Evolutionary conservation across 1,284 basidiomycete species (phyloP).

Genomic region (Mycosarcoma mackinlayi): DNA sequence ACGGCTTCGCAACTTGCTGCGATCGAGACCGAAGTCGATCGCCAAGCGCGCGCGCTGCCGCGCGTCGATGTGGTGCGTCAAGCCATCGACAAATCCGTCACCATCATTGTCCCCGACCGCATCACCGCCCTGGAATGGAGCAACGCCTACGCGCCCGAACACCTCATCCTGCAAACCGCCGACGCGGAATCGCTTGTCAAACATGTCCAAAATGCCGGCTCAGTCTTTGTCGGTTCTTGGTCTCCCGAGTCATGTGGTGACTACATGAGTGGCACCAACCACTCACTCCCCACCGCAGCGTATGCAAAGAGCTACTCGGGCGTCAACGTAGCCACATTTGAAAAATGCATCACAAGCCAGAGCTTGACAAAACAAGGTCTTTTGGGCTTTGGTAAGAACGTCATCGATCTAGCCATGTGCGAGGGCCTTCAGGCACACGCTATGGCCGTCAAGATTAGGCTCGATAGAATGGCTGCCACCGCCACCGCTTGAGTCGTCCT

Average conservation of each 20-base stretch:
- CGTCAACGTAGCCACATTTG: conserved; percentile 96
- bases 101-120: conserved; percentile 78
- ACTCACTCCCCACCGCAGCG: conserved; percentile 78
- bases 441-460: conserved; percentile 69
- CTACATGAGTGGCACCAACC: conserved; percentile 98
- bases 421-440: conserved; percentile 96
- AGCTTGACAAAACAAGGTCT: conserved; percentile 86
- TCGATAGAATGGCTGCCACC: conserved; percentile 41
- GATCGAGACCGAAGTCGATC: conserved; percentile 87
- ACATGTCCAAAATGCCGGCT: conserved; percentile 74
- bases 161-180: conserved; percentile 71
- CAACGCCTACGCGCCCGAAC: conserved; percentile 88
- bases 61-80: conserved; percentile 90
- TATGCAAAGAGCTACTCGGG: conserved; percentile 98
- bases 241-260: conserved; percentile 92
- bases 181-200: conserved; percentile 57
- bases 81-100: conserved; percentile 90
- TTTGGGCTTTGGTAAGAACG: conserved; percentile 83
- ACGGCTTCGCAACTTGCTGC: conserved; percentile 75
- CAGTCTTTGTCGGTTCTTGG: conserved; percentile 85
- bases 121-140: conserved; percentile 86
- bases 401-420: conserved; percentile 89
- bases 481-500: too few relatives aligned
- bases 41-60: conserved; percentile 85
- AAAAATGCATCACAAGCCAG: conserved; percentile 98